A percentile compares a stretch with the other conserved stretches of the same genome.
Evolutionary conservation across 1,139 yeast species (phyloP).

Genomic region (Scheffersomyces illinoinensis): DNA sequence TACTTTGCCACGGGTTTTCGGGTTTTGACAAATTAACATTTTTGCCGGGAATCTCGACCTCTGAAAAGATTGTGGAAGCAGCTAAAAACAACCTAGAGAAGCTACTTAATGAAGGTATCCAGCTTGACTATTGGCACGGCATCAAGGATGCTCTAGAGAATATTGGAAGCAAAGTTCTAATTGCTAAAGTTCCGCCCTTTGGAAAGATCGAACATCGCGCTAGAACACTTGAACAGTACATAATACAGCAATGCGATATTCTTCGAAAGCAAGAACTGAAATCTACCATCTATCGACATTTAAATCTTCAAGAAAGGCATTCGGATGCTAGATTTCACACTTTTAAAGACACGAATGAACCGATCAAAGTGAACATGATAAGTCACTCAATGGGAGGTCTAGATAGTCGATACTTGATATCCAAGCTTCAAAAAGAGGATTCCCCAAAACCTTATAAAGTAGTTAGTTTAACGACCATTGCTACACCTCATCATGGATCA

Average conservation of each 20-base stretch:
- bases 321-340: slow-evolving; percentile 10
- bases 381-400: slow-evolving; percentile 98
- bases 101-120: slow-evolving; percentile 28
- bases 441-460: slow-evolving; percentile 50
- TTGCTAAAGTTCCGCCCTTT: slow-evolving; percentile 81
- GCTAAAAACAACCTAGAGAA: slow-evolving; percentile 14
- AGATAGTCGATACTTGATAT: slow-evolving; percentile 75
- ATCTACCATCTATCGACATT: slow-evolving; percentile 29
- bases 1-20: slow-evolving; percentile 80
- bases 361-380: slow-evolving; percentile 62
- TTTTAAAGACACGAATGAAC: slow-evolving; percentile 20
- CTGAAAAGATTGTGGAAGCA: slow-evolving; percentile 5
- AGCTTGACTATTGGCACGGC: slow-evolving; percentile 81
- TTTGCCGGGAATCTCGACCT: slow-evolving; percentile 34
- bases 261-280: slow-evolving; percentile 28
- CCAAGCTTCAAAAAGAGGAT: slow-evolving; percentile 37
- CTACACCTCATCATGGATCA: slow-evolving; percentile 89
- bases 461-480: slow-evolving; percentile 74
- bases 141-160: slow-evolving; percentile 59
- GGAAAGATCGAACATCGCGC: slow-evolving; percentile 77
- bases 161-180: slow-evolving; percentile 67
- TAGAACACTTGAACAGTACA: slow-evolving; percentile 50
- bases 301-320: slow-evolving; percentile 2
- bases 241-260: slow-evolving; percentile 42
- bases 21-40: slow-evolving; percentile 70